Evolutionary conservation across 768 basidiomycete species (phyloP).

Genomic region (Russula compacta): DNA sequence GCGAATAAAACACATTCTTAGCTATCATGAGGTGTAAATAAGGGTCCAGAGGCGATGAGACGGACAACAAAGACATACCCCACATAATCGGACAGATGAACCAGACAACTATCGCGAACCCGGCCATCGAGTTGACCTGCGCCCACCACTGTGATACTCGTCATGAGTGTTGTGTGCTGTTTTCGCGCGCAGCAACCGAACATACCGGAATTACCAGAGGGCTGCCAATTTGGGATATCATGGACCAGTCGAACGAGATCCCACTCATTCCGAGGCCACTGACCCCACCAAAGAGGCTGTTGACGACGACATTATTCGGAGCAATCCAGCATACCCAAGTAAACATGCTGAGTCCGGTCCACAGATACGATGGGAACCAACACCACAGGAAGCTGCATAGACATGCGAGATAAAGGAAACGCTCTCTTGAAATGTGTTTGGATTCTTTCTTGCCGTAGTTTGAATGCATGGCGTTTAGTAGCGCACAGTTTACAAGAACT

Average conservation of each 20-base stretch:
- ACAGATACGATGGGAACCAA: constrained; percentile 77
- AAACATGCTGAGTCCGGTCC: constrained; percentile 76
- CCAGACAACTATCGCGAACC: constrained; percentile 67
- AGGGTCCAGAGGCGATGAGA: neutral
- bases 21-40: constrained; percentile 31
- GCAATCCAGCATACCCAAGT: constrained; percentile 91
- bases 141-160: constrained; percentile 65
- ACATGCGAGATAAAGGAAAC: constrained; percentile 62
- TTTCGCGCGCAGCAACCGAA: constrained; percentile 9
- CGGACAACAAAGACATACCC: constrained; percentile 37
- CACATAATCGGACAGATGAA: constrained; percentile 64
- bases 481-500: constrained; percentile 70
- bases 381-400: constrained; percentile 60
- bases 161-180: neutral
- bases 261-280: constrained; percentile 76
- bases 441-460: constrained; percentile 56
- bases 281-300: constrained; percentile 61
- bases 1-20: constrained; percentile 58
- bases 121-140: constrained; percentile 56
- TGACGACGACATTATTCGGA: constrained; percentile 64
- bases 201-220: constrained; percentile 76
- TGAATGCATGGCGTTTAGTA: constrained; percentile 83
- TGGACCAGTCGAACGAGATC: constrained; percentile 79
- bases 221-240: constrained; percentile 66
- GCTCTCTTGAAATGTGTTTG: constrained; percentile 68